Conservation (phyloP, 1,139 yeast species). For the Pichia sp. region DNA sequence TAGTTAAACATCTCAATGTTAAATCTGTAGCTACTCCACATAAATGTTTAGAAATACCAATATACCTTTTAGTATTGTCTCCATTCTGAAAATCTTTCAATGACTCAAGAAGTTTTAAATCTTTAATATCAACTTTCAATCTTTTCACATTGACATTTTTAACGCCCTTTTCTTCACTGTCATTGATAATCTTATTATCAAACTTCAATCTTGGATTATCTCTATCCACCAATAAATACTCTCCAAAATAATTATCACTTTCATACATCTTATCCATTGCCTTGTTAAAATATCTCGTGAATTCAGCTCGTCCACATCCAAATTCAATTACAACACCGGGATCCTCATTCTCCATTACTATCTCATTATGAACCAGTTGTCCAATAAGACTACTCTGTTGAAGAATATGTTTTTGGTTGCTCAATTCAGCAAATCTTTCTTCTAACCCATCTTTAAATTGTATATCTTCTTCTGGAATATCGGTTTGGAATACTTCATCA, state of each 20-base stretch:
- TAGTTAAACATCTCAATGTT: conserved; percentile 60
- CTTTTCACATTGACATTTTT: conserved; percentile 38
- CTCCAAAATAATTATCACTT: conserved; percentile 24
- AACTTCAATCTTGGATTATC: conserved; percentile 74
- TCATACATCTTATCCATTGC: conserved; percentile 30
- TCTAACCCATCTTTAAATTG: conserved; percentile 29
- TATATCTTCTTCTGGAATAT: conserved; percentile 17
- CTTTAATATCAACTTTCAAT: conserved; percentile 72
- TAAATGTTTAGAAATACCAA: conserved; percentile 77
- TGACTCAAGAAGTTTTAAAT: conserved; percentile 49
- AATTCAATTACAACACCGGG: conserved; percentile 55
- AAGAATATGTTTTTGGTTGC: conserved; percentile 65
- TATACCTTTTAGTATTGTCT: conserved; percentile 29
- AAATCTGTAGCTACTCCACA: conserved; percentile 94
- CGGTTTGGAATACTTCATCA: conserved; percentile 22
- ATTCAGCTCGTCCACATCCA: conserved; percentile 88
- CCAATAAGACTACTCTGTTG: conserved; percentile 83
- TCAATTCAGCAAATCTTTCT: conserved; percentile 41
- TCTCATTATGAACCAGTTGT: conserved; percentile 43
- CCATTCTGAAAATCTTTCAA: conserved; percentile 28
- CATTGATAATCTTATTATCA: conserved; percentile 52
- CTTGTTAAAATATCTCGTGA: conserved; percentile 60
- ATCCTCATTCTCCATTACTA: conserved; percentile 33
- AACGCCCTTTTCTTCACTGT: conserved; percentile 39
- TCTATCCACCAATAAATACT: conserved; percentile 64